A percentile compares a stretch with the other conserved stretches of the same genome.
Evolutionary conservation across 31 red algal genomes (phyloP).

Genomic region (Odonthalia washingtoniensis): DNA sequence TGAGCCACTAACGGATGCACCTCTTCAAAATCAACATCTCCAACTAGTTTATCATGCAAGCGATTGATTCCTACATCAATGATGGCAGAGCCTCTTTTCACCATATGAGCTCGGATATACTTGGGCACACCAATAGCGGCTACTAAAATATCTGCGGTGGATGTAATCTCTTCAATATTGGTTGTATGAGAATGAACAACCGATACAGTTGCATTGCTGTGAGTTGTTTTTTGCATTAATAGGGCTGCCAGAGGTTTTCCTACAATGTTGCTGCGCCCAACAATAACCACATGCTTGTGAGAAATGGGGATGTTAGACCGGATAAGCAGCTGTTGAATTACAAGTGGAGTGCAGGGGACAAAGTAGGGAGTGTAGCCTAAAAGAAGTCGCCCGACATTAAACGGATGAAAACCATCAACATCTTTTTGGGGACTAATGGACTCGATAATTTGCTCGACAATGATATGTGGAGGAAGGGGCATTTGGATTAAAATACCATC

Average conservation of each 20-base stretch:
- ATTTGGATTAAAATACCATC: constrained; percentile 94
- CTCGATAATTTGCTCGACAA: constrained; percentile 78
- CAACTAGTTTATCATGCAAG: constrained; percentile 84
- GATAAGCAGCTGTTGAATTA: constrained; percentile 78
- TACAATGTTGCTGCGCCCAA: constrained; percentile 95
- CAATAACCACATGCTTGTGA: constrained; percentile 77
- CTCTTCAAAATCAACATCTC: constrained; percentile 87
- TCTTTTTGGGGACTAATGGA: constrained; percentile 88
- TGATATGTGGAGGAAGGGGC: constrained; percentile 84
- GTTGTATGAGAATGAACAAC: constrained; percentile 82
- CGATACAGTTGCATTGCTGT: constrained; percentile 93
- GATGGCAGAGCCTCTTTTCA: constrained; percentile 86
- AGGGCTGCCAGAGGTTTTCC: constrained; percentile 87
- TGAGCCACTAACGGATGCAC: constrained; percentile 55
- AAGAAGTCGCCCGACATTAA: constrained; percentile 87
- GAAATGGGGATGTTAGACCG: constrained; percentile 71
- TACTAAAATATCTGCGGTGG: constrained; percentile 89
- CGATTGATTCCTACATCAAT: constrained; percentile 95
- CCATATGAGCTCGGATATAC: constrained; percentile 79
- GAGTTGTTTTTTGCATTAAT: constrained; percentile 46
- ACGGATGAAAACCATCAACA: constrained; percentile 98
- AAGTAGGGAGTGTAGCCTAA: constrained; percentile 56
- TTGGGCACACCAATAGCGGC: constrained; percentile 79
- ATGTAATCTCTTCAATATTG: constrained; percentile 57
- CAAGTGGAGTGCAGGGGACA: constrained; percentile 92